Evolutionary conservation across 192 early-diverging fungal genomes (phyloP), one percentile per base, ranked within the genome.

Genomic region (Dissophora ornata): DNA sequence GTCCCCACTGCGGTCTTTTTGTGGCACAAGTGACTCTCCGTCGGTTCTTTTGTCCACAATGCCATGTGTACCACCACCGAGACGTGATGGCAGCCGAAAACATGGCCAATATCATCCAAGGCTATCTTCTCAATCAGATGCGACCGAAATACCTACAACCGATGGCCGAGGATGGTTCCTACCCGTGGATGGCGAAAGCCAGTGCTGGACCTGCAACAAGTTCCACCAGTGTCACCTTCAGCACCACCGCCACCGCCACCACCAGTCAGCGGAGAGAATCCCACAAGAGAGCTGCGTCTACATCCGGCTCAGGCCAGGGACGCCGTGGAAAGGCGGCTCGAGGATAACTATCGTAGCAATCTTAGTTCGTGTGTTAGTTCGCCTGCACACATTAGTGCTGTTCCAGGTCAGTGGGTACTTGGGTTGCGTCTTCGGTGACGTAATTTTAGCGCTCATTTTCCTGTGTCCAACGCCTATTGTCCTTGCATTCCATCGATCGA

Each of bases 31-130:
- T 45, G 10, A n/a, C 6, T n/a, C 6, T 45, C 15, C 44, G 44
- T 16, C 36, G 25, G 5, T 51, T 51, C 16, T 51, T 11, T n/a
- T 51, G 49, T 16, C 4, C 25, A 3, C 21, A 51, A 12, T 51
- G 49, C 28, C 19, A 51, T 6, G 25, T 21, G 8, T 51, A 26
- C 25, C 49, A 51, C 28, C 49, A 51, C 49, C 12, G 49, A 24
- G 49, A 51, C 16, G 28, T 51, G 9, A 51, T 51, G 49, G 44
- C 44, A 4, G 44, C 44, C 12, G 44, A 45, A 16, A 45, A 45
- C 18, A 45, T 45, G 56, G 22, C 41, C 3, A 45, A 58, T 5
- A 18, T 53, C 18, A 18, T 34, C 2, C 51, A n/a, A 53, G 51
- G 51, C 8, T 53, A 53, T 19, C 51, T 53, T 33, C 3, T 30